Base-by-base conservation (phyloP, 2,329 filamentous ascomycete species). In the Pseudogymnoascus sp. region DNA sequence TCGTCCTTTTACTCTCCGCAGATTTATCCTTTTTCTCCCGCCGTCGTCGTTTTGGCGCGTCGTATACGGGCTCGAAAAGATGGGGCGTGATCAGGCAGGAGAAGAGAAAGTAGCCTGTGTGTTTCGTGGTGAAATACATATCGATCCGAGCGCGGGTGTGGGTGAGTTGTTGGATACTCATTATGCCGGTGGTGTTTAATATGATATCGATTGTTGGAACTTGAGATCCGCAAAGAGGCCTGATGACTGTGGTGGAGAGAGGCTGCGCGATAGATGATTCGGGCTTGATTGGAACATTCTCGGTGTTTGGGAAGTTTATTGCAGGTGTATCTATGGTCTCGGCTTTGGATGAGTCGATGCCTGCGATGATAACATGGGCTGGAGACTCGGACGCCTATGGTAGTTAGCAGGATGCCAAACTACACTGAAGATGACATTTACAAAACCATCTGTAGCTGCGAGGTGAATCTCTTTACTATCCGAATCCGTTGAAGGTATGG, bases 341-440 rank as follows among this genome's bases (percentile, higher is more conserved):
- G 3, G 44, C 24, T 3, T 31, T 5, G 26, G 13, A n/a, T 47
- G 11, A 3, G 41, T 21, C 21, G 54, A 73, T 75, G 9, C 17
- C 39, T 41, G 39, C 39, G 13, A 50, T 10, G 15, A 50, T 31
- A 4, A 47, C 41, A 15, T n/a, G 41, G 10, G n/a, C 21, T 29
- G 41, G 24, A 29, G 41, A 47, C 41, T 47, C 2, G 13, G 24
- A 8, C 13, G 13, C 11, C 41, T 47, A 9, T 29, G 41, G 29
- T 15, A 15, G 24, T 47, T 10, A 47, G 24, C 13, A 47, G 4
- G 13, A 13, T n/a, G 24, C n/a, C 11, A 47, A 29, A 6, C 7
- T n/a, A 3, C 1, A 40, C 7, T 13, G 24, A n/a, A 9, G 29
- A 29, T 13, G 6, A 3, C 8, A 47, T 29, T 29, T 9, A 47